Base-by-base conservation (phyloP, 805 yeast species). In the Myxozyma vanderwaltii region DNA sequence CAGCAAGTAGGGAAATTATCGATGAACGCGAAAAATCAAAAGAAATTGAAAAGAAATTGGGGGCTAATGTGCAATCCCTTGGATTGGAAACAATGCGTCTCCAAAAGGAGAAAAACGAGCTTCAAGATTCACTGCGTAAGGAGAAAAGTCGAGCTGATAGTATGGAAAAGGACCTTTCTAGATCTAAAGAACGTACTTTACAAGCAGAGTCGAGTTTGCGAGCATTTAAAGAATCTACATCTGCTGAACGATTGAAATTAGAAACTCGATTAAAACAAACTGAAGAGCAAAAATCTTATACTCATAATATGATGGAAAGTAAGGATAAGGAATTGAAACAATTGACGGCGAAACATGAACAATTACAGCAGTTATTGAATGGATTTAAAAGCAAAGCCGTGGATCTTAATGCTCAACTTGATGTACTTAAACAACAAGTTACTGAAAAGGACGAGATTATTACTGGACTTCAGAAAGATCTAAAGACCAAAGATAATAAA, bases 121-220 rank as follows among this genome's bases (percentile, higher is more conserved):
- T 82, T 13, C 80, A 78, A 60, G 59, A 67, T 2, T 71, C 75
- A 7, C 69, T 78, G 51, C 69, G 71, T 2, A 68, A 67, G 15
- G 65, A 54, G 27, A 40, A 23, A 17, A 54, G 21, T 36, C 41
- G 78, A 6, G 71, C 73, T 17, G 70, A 69, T 0, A 71, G 70
- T 10, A 61, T 79, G 27, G 75, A 68, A 67, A 80, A 74, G 62
- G 67, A 58, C 51, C 75, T 24, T 63, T 68, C 29, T 41, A 58
- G 38, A 39, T 52, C 56, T 15, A 60, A 54, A 29, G 56, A 56
- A 38, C 59, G 59, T 7, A 46, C 54, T n/a, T 39, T 50, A 24
- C 51, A 58, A 35, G 46, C 56, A 10, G 66, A 65, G 33, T 24
- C 46, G n/a, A 33, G 45, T 27, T 27, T 48, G 56, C 55, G 49